Evolutionary conservation across 495 filamentous ascomycete species (phyloP), one percentile per base, ranked within the genome.

Genomic region (Astrothelium subdiscretum): DNA sequence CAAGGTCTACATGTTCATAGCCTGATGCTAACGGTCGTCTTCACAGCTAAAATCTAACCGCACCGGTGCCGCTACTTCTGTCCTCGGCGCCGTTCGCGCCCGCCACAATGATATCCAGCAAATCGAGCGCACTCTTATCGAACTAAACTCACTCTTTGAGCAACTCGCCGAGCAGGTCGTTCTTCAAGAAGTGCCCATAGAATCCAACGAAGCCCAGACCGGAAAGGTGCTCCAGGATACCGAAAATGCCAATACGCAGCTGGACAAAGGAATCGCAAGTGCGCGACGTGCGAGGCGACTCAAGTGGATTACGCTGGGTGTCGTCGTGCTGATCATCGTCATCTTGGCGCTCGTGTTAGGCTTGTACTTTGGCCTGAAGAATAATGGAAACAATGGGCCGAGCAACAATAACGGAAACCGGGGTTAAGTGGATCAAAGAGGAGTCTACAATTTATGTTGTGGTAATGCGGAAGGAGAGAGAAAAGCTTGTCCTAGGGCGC

Each of bases 51-150:
- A 84, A 65, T 80, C 78, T 68, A 88, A 87, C 79, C 83, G 85
- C 64, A 78, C 80, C 48, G 85, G 83, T 54, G 80, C 74, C 58
- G 86, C 87, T 43, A 77, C 77, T 1, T 81, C 81, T 3, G 84
- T 87, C 13, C 85, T 89, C 51, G 84, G 84, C 65, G 82, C 82
- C 51, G 87, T 90, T 22, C 85, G 84, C 63, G 86, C 86, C n/a
- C 85, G 87, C 58, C 87, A 90, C 73, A 83, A 85, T 64, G 87
- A 90, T 72, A 83, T 90, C 62, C 79, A 84, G 69, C 83, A 81
- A 69, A 90, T 90, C 69, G 85, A 89, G 71, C 73, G 74, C 60
- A 87, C 85, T 3, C 77, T 90, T 59, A 73, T 75, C 62, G 84
- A 89, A 70, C 80, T 90, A 42, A 77, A 82, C 32, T 72, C 76